A percentile compares a stretch with the other conserved stretches of the same genome.
phyloP scores from a whole-genome alignment of 805 yeast genomes.

The Kluyveromyces lactis region DNA sequence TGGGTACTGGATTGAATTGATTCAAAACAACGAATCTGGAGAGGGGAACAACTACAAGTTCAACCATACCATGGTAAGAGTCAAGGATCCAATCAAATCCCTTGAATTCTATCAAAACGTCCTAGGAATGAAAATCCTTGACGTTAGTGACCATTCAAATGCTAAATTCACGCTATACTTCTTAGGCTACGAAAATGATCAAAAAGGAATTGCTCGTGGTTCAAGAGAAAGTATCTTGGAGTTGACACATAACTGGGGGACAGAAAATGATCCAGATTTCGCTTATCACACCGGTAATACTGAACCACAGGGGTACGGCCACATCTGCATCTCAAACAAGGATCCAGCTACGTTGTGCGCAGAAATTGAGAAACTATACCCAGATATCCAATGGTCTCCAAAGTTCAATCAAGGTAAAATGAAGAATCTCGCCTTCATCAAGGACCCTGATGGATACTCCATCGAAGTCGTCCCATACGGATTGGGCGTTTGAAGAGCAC shows the following conservation, averaged over 20 bases:
- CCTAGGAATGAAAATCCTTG: constrained; percentile 71
- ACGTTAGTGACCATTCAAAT: constrained; percentile 44
- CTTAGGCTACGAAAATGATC: constrained; percentile 57
- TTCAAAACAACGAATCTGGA: constrained; percentile 38
- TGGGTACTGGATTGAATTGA: constrained; percentile 93
- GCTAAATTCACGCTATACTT: constrained; percentile 86
- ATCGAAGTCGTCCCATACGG: constrained; percentile 57
- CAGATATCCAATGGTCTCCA: constrained; percentile 52
- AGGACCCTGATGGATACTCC: constrained; percentile 88
- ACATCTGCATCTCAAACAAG: constrained; percentile 63
- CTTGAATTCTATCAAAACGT: constrained; percentile 70
- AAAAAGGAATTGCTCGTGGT: constrained; percentile 32
- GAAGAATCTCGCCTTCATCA: constrained; percentile 60
- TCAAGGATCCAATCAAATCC: constrained; percentile 73
- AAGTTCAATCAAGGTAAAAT: constrained; percentile 48
- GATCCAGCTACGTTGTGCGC: constrained; percentile 44
- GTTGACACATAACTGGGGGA: constrained; percentile 93
- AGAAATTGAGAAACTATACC: constrained; percentile 37
- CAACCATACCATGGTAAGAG: constrained; percentile 90
- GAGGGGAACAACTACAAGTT: constrained; percentile 31
- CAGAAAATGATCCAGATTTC: constrained; percentile 70
- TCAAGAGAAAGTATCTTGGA: constrained; percentile 67
- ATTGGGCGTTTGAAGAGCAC: not conserved
- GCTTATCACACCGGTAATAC: constrained; percentile 79
- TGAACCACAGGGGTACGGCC: constrained; percentile 77